Percentiles rank a stretch among this genome's conserved stretches.
These are phyloP conservation scores for Pseudozyma sp. DNA, from an alignment of 1,284 basidiomycete genomes.

Conservation along the genomic window DNA sequence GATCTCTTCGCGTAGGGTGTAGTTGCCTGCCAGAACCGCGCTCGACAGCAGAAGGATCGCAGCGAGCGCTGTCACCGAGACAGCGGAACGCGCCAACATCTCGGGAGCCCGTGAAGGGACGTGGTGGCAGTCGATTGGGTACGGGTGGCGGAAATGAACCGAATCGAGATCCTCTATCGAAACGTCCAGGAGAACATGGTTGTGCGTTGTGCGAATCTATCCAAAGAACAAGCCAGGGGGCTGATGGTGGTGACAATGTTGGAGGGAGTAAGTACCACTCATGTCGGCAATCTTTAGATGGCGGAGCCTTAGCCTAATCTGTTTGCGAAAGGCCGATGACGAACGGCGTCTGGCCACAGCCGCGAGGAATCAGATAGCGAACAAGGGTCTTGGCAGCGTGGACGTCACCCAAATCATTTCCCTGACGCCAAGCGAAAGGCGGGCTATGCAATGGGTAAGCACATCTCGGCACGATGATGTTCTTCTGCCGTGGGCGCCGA, in stretches of 20 bases:
- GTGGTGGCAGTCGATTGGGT: background rate
- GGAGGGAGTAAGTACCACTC: too few species aligned
- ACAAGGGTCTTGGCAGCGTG: conserved; percentile 26
- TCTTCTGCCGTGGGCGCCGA: conserved; percentile 3
- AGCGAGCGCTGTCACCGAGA: conserved; percentile 6
- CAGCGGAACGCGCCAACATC: background rate
- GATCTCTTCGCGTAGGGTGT: conserved; percentile 47
- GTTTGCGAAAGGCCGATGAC: background rate
- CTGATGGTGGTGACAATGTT: too few species aligned
- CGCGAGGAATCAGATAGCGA: conserved; percentile 10
- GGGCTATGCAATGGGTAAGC: conserved; percentile 1
- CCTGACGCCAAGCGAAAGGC: background rate
- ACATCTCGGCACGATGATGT: conserved; percentile 13
- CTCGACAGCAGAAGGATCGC: conserved; percentile 17
- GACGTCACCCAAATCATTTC: too few species aligned
- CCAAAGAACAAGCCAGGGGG: too few species aligned
- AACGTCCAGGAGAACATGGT: background rate
- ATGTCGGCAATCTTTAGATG: too few species aligned
- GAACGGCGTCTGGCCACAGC: conserved; percentile 19
- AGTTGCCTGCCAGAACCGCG: conserved; percentile 30
- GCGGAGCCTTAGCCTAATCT: background rate
- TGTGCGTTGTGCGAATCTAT: background rate
- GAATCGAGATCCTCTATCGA: conserved; percentile 16
- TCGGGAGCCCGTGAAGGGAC: background rate
- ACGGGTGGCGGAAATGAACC: background rate